Evolutionary conservation across 2,329 filamentous ascomycete species (phyloP).

Genomic region (Rhytidhysteron rufulum): DNA sequence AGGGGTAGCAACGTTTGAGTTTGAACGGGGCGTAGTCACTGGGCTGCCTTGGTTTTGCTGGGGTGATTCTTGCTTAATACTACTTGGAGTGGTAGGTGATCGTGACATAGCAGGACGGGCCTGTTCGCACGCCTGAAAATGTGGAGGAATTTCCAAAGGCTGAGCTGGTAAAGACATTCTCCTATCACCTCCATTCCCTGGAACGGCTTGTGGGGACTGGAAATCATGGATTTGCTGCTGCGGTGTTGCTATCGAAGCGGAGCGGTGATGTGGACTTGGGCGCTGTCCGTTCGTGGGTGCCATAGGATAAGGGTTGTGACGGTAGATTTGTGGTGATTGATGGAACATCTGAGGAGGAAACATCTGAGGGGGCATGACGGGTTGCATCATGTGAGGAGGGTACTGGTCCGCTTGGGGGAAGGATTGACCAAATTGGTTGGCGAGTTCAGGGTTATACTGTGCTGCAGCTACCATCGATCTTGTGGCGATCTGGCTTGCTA

Average conservation of each 20-base stretch:
- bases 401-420: conserved; percentile 38
- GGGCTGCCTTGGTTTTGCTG: conserved; percentile 12
- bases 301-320: conserved; percentile 42
- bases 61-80: conserved; percentile 20
- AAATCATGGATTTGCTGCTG: conserved; percentile 30
- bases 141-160: conserved; percentile 17
- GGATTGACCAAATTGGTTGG: conserved; percentile 16
- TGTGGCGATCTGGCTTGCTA: conserved; percentile 56
- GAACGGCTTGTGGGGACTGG: conserved; percentile 20
- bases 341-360: conserved; percentile 30
- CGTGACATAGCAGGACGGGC: conserved; percentile 18
- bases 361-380: conserved; percentile 26
- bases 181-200: conserved; percentile 27
- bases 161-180: conserved; percentile 44
- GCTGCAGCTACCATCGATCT: conserved; percentile 41
- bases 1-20: conserved; percentile 19
- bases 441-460: conserved; percentile 6
- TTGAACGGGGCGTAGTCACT: conserved; percentile 10
- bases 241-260: conserved; percentile 43
- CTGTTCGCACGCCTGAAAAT: conserved; percentile 9
- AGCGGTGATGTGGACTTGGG: conserved; percentile 37
- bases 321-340: conserved; percentile 27
- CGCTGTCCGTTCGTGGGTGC: conserved; percentile 24
- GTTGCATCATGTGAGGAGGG: conserved; percentile 34
- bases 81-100: conserved; percentile 15